Evolutionary conservation across 2,329 filamentous ascomycete species (phyloP).

Genomic region (Colletotrichum navitas): DNA sequence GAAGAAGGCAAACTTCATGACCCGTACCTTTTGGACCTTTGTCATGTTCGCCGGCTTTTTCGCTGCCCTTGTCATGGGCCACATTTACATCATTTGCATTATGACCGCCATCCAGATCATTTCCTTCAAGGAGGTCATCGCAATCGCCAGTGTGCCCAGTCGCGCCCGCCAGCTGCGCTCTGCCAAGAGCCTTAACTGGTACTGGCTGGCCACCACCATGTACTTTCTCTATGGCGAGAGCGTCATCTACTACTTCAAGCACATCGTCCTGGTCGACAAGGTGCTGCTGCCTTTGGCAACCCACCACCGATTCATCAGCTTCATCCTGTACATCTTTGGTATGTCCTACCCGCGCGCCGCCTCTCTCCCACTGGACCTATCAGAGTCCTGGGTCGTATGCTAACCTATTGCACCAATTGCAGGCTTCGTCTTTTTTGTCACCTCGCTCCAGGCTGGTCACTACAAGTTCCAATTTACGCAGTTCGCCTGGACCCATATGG

Average conservation of each 20-base stretch:
- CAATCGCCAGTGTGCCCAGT: slow-evolving; percentile 94
- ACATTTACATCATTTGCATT: slow-evolving; percentile 96
- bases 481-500: slow-evolving; percentile 99
- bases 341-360: slow-evolving; percentile 50
- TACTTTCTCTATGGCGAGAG: slow-evolving; percentile 99
- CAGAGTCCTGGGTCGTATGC: neutral
- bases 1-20: slow-evolving; percentile 98
- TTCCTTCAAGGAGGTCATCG: slow-evolving; percentile 99
- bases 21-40: slow-evolving; percentile 96
- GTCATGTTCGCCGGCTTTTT: slow-evolving; percentile 98
- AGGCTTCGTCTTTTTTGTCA: slow-evolving; percentile 99
- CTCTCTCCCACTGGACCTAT: neutral
- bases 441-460: slow-evolving; percentile 92
- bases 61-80: slow-evolving; percentile 90
- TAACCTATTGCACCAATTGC: slow-evolving; percentile 48
- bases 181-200: slow-evolving; percentile 98
- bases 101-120: slow-evolving; percentile 95
- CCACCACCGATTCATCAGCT: slow-evolving; percentile 98
- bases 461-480: slow-evolving; percentile 99
- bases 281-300: slow-evolving; percentile 93
- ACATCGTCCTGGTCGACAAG: slow-evolving; percentile 94
- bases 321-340: slow-evolving; percentile 98
- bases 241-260: slow-evolving; percentile 99
- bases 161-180: slow-evolving; percentile 90
- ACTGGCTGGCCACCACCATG: slow-evolving; percentile 98